phyloP scores from a whole-genome alignment of 441 rosid species.

The Arabidopsis hybrid region DNA sequence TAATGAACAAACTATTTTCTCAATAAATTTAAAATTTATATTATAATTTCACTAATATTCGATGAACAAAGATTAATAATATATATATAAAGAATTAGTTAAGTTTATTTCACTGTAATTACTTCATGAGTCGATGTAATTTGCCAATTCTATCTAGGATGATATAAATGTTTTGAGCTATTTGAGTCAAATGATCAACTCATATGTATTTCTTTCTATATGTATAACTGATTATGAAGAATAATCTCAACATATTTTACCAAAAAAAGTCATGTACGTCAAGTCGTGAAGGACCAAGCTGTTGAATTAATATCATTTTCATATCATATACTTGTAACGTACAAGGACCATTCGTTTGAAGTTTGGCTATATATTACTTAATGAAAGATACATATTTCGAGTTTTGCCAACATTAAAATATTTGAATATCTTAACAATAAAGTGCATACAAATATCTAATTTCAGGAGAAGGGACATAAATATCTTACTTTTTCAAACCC shows the following conservation, averaged over 20 bases:
- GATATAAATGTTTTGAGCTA: neutral
- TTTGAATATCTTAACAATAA: slow-evolving; percentile 34
- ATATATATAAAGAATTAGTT: neutral
- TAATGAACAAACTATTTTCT: too few relatives aligned
- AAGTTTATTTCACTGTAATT: too few relatives aligned
- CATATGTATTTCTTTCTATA: neutral
- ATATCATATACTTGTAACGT: slow-evolving; percentile 23
- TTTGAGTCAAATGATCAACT: neutral
- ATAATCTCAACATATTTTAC: neutral
- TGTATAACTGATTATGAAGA: neutral
- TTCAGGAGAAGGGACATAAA: slow-evolving; percentile 40
- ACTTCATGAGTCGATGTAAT: too few relatives aligned
- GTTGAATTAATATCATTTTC: neutral
- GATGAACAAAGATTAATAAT: neutral
- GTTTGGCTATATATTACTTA: slow-evolving; percentile 10
- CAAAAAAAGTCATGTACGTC: neutral
- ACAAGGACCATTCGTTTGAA: slow-evolving; percentile 31
- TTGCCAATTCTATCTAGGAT: neutral
- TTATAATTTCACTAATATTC: neutral
- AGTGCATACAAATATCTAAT: slow-evolving; percentile 46
- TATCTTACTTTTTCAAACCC: slow-evolving; percentile 38
- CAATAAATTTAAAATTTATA: too few relatives aligned
- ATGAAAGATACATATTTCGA: slow-evolving; percentile 23
- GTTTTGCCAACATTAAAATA: slow-evolving; percentile 30
- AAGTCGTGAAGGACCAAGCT: neutral